Conservation (phyloP, 768 basidiomycete species). For the Sporobolomyces pararoseus region DNA sequence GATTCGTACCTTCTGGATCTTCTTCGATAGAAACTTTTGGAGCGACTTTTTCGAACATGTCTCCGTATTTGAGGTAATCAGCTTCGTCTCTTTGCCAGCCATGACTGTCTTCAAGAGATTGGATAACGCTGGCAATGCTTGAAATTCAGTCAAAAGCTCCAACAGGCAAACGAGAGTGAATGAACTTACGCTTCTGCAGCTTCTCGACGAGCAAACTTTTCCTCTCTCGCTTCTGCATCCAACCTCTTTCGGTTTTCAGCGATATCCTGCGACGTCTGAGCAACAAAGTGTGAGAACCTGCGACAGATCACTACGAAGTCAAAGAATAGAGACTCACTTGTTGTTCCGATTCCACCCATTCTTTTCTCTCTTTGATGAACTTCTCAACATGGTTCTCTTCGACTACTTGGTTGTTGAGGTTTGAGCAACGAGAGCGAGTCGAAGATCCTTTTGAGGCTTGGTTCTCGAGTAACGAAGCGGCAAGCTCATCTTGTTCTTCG, state of each 20-base stretch:
- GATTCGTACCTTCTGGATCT: neutral
- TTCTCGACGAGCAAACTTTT: too few species aligned
- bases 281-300: neutral
- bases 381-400: neutral
- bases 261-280: neutral
- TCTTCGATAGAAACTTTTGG: neutral
- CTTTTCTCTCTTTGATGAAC: neutral
- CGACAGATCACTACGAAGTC: neutral
- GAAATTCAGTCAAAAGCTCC: too few species aligned
- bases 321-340: neutral
- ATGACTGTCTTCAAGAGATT: conserved; percentile 31
- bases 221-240: too few species aligned
- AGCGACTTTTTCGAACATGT: conserved; percentile 51
- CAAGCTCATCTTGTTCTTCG: neutral
- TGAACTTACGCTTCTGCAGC: too few species aligned
- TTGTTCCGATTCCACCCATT: neutral
- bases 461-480: neutral
- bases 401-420: neutral
- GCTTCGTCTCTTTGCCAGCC: conserved; percentile 64
- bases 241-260: too few species aligned
- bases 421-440: neutral
- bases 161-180: too few species aligned
- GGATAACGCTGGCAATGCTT: too few species aligned
- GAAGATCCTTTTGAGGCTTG: neutral
- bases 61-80: conserved; percentile 69